Base-by-base conservation (phyloP, 345 rosid genomes). In the Eucalyptus decipiens region DNA sequence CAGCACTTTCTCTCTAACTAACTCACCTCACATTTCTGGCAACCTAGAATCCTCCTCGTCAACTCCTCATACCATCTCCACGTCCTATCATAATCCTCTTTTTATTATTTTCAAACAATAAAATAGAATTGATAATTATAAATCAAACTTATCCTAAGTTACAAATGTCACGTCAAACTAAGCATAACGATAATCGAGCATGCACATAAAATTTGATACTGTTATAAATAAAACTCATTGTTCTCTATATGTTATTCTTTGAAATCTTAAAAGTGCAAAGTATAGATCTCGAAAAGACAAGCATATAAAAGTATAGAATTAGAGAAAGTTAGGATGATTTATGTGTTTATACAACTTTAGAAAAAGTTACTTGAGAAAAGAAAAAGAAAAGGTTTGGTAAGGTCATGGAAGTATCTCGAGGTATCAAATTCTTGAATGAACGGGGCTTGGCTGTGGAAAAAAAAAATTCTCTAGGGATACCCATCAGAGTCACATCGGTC, bases 181-280 rank as follows among this genome's bases (percentile, higher is more conserved):
- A 65, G 2, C 6, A n/a, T 2, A n/a, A n/a, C 0, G 0, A 65
- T n/a, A 16, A n/a, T 18, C 5, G 11, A 8, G 5, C 32, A 6
- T 30, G 17, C 69, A 15, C 4, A n/a, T 65, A n/a, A n/a, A 65
- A n/a, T 65, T 0, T 1, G 76, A 65, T 65, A 0, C 21, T 8
- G 3, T 60, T 26, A 28, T 13, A 62, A 13, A 62, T 11, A 62
- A 62, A 30, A 62, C 13, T 12, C 18, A 62, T 30, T 30, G 1
- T 62, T 17, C 11, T 65, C 11, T n/a, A 65, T 3, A 14, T 2
- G 2, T 62, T 62, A 62, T 62, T 62, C 69, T 62, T 13, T 62
- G 8, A 62, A 62, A 62, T 62, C 69, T 62, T 13, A 62, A 62
- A 65, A 65, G 40, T 16, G 21, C 19, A 15, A 4, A n/a, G 1